These are phyloP conservation scores for Sistotremastrum suecicum DNA, from an alignment of 768 basidiomycete species.

Conservation along the genomic window DNA sequence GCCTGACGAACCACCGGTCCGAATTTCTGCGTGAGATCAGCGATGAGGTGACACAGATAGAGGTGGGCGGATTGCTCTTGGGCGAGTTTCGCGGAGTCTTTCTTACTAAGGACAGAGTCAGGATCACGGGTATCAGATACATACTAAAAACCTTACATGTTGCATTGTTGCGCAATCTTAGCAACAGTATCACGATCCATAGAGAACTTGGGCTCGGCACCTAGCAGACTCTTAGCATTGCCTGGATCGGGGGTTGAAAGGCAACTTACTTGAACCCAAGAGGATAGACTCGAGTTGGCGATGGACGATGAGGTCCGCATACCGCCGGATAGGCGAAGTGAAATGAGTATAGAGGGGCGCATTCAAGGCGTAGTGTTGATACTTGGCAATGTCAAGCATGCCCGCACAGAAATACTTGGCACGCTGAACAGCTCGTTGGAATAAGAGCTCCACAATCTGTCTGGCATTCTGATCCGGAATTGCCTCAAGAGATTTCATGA, in stretches of 20 bases:
- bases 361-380: conserved; percentile 83
- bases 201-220: conserved; percentile 76
- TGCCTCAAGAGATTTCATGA: conserved; percentile 75
- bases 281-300: conserved; percentile 89
- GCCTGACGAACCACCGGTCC: conserved; percentile 93
- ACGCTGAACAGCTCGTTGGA: conserved; percentile 83
- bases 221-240: conserved; percentile 5
- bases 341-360: conserved; percentile 88
- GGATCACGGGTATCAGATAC: background rate
- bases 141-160: conserved; percentile 48
- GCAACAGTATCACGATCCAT: conserved; percentile 98
- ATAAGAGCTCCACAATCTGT: conserved; percentile 67
- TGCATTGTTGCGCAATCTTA: conserved; percentile 96
- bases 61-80: conserved; percentile 95
- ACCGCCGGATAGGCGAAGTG: conserved; percentile 85
- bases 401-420: conserved; percentile 99
- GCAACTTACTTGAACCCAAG: conserved; percentile 44
- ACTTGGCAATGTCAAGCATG: conserved; percentile 98
- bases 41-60: conserved; percentile 87
- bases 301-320: conserved; percentile 90
- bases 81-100: conserved; percentile 80
- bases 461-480: conserved; percentile 63
- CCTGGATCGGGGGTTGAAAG: background rate
- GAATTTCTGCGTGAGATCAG: conserved; percentile 87
- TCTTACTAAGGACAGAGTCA: conserved; percentile 41